Percentiles rank a stretch among this genome's conserved stretches.
phyloP scores from a whole-genome alignment of 306 rosid species.

The Prunus kanzakura region DNA sequence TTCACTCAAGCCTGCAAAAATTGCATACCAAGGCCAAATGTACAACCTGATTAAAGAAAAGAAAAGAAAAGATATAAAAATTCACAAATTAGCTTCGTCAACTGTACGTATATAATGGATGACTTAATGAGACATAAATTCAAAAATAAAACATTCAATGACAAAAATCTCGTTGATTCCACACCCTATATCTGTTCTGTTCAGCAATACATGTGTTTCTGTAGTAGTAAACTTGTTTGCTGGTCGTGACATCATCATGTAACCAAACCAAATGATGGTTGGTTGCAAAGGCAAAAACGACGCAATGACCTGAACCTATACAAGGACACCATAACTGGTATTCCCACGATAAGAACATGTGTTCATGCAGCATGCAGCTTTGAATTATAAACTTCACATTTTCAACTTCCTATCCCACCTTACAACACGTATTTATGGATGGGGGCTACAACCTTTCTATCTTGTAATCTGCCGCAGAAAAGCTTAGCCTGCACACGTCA shows the following conservation, averaged over 20 bases:
- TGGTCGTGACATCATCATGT: background rate
- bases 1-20: too few species aligned
- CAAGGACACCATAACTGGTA: constrained; percentile 15
- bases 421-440: background rate
- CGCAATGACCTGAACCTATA: constrained; percentile 19
- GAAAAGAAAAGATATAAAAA: background rate
- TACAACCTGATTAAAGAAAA: too few species aligned
- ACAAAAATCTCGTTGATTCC: constrained; percentile 7
- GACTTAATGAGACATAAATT: background rate
- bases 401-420: too few species aligned
- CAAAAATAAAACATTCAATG: background rate
- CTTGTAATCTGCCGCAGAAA: background rate
- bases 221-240: background rate
- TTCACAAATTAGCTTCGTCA: background rate
- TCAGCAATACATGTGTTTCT: background rate
- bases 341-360: background rate
- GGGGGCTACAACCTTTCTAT: background rate
- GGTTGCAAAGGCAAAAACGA: constrained; percentile 12
- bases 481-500: background rate
- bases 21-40: too few species aligned
- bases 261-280: background rate
- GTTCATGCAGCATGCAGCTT: background rate
- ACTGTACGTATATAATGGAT: background rate
- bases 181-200: background rate
- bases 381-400: too few species aligned